A percentile compares a stretch with the other conserved stretches of the same genome.
Conservation (phyloP, 768 basidiomycete genomes). For the Suillus sp. region DNA sequence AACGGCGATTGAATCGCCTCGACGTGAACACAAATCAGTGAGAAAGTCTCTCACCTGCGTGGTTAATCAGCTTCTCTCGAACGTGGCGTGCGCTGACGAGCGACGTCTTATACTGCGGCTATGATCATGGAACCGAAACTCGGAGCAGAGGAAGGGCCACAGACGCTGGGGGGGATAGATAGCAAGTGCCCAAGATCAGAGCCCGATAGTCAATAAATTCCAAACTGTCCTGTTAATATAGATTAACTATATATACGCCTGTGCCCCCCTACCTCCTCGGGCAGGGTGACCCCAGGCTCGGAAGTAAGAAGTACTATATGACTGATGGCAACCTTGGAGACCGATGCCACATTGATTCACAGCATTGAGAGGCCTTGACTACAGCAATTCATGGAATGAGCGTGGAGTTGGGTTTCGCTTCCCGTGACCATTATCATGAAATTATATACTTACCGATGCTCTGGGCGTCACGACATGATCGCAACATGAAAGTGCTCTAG, state of each 20-base stretch:
- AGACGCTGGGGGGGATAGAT: background rate
- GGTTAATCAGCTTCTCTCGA: background rate
- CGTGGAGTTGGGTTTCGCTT: background rate
- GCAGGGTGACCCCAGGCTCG: background rate
- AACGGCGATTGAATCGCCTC: background rate
- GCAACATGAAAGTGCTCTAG: too few relatives aligned
- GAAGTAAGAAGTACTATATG: background rate
- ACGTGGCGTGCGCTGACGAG: background rate
- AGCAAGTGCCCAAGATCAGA: conserved; percentile 1
- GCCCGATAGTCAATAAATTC: background rate
- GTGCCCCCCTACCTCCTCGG: background rate
- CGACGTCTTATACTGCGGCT: background rate
- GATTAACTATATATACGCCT: background rate
- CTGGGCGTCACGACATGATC: background rate
- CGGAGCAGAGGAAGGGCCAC: too few relatives aligned
- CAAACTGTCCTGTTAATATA: background rate
- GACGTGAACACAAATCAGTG: background rate
- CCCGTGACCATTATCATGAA: background rate
- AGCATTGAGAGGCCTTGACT: background rate
- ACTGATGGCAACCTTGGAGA: conserved; percentile 17
- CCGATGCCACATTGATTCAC: background rate
- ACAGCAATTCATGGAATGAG: background rate
- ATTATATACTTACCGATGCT: background rate
- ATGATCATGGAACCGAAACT: background rate
- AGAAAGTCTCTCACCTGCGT: conserved; percentile 1